Conservation (phyloP, 768 basidiomycete species). For the Hygrocybe coccinea region DNA sequence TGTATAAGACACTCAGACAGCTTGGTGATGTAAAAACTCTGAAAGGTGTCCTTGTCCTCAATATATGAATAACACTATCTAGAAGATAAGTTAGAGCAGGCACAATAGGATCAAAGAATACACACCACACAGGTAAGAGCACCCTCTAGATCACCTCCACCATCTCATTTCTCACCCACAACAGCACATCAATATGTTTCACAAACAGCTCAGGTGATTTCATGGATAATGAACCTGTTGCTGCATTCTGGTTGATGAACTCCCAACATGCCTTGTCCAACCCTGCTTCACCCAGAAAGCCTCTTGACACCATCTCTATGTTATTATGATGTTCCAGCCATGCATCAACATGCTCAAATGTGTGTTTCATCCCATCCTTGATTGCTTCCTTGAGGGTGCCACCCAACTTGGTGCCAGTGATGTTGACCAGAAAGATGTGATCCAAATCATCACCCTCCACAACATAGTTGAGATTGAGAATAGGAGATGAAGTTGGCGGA, state of each 20-base stretch:
- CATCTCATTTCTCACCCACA: conserved; percentile 94
- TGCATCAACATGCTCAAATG: background rate
- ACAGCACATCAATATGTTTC: conserved; percentile 36
- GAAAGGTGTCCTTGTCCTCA: conserved; percentile 98
- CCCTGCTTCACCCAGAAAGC: background rate
- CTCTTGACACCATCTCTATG: background rate
- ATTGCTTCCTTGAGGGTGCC: too few species aligned
- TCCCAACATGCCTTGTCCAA: background rate
- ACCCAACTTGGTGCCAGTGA: too few species aligned
- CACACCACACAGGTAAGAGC: conserved; percentile 86
- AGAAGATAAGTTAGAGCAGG: conserved; percentile 18
- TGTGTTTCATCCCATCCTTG: too few species aligned
- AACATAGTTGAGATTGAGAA: too few species aligned
- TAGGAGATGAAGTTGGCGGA: too few species aligned
- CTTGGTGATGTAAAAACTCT: conserved; percentile 94
- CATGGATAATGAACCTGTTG: background rate
- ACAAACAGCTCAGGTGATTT: background rate
- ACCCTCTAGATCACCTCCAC: conserved; percentile 89
- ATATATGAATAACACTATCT: conserved; percentile 99
- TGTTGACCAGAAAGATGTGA: too few species aligned
- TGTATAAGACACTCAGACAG: conserved; percentile 90
- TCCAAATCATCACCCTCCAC: too few species aligned
- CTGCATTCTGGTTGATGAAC: background rate
- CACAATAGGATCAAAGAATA: conserved; percentile 22
- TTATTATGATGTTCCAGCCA: background rate